Percentiles rank a stretch among this genome's conserved stretches.
These are phyloP conservation scores for Schoenoplectus tabernaemontani DNA, from an alignment of 202 grass and related monocot species.

Conservation along the genomic window DNA sequence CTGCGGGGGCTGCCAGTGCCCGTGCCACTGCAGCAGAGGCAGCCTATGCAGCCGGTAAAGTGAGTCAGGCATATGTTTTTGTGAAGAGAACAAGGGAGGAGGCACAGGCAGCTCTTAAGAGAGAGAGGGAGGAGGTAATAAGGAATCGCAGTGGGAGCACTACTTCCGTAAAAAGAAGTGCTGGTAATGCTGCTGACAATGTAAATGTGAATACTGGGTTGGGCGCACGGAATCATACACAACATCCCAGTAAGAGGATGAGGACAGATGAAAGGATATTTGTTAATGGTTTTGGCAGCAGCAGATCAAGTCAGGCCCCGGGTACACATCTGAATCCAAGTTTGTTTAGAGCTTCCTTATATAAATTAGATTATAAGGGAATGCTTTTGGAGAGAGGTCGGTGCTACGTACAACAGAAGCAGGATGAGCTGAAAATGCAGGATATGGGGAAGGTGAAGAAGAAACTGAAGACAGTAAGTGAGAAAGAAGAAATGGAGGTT, in stretches of 20 bases:
- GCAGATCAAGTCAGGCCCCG: background rate
- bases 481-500: background rate
- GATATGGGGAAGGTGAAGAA: slow-evolving; percentile 2
- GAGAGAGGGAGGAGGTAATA: slow-evolving; percentile 13
- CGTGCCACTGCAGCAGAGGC: slow-evolving; percentile 3
- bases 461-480: slow-evolving; percentile 7
- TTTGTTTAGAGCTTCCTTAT: background rate
- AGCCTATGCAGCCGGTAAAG: slow-evolving; percentile 14
- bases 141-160: background rate
- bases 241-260: slow-evolving; percentile 8
- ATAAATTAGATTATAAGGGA: slow-evolving; percentile 4
- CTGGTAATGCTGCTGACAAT: background rate
- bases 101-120: slow-evolving; percentile 6
- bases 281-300: slow-evolving; percentile 14
- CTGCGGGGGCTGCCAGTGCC: slow-evolving; percentile 7
- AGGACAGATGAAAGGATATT: slow-evolving; percentile 12
- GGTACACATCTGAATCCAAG: background rate
- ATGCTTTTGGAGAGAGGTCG: slow-evolving; percentile 17
- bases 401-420: background rate
- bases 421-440: slow-evolving; percentile 4
- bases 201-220: slow-evolving; percentile 3
- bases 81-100: slow-evolving; percentile 20
- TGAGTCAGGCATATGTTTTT: slow-evolving; percentile 14
- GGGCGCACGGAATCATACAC: background rate
- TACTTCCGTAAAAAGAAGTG: background rate